Evolutionary conservation across 805 yeast species (phyloP).

Genomic region (Ogataea polymorpha): DNA sequence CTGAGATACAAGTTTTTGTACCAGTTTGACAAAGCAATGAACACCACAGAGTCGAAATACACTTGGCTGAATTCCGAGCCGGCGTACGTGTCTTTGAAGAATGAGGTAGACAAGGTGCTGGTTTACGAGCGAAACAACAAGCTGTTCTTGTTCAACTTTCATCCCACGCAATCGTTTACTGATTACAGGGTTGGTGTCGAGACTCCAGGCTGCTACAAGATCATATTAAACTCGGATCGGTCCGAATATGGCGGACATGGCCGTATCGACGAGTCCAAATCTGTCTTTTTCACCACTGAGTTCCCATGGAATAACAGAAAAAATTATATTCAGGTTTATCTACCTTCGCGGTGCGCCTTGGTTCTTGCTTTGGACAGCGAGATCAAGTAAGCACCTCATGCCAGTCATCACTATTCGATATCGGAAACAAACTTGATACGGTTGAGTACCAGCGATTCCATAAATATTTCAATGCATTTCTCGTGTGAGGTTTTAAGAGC

Average conservation of each 20-base stretch:
- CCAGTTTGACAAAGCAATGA: slow-evolving; percentile 85
- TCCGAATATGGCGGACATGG: slow-evolving; percentile 76
- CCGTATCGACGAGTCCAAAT: slow-evolving; percentile 54
- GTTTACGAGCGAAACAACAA: slow-evolving; percentile 87
- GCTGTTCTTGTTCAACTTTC: slow-evolving; percentile 84
- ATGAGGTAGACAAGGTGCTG: slow-evolving; percentile 84
- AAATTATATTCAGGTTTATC: slow-evolving; percentile 72
- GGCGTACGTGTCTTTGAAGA: slow-evolving; percentile 84
- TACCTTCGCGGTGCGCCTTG: slow-evolving; percentile 75
- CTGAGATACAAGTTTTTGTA: slow-evolving; percentile 76
- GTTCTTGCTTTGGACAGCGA: slow-evolving; percentile 48
- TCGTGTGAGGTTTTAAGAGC: slow-evolving; percentile 21
- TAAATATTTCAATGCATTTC: slow-evolving; percentile 21
- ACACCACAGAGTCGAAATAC: slow-evolving; percentile 63
- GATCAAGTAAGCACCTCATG: slow-evolving; percentile 12
- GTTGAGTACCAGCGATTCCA: slow-evolving; percentile 21
- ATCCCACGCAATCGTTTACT: slow-evolving; percentile 75
- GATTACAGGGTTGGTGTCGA: slow-evolving; percentile 94
- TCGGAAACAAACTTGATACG: slow-evolving; percentile 3
- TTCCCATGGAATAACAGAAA: slow-evolving; percentile 77
- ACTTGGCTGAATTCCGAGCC: slow-evolving; percentile 69
- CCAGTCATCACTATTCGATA: slow-evolving; percentile 4
- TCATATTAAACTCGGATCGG: slow-evolving; percentile 74
- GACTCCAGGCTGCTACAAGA: slow-evolving; percentile 66
- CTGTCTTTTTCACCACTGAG: slow-evolving; percentile 66